A percentile compares a stretch with the other conserved stretches of the same genome.
Evolutionary conservation across 1,284 basidiomycete species (phyloP).

Genomic region (Entoloma clypeatum): DNA sequence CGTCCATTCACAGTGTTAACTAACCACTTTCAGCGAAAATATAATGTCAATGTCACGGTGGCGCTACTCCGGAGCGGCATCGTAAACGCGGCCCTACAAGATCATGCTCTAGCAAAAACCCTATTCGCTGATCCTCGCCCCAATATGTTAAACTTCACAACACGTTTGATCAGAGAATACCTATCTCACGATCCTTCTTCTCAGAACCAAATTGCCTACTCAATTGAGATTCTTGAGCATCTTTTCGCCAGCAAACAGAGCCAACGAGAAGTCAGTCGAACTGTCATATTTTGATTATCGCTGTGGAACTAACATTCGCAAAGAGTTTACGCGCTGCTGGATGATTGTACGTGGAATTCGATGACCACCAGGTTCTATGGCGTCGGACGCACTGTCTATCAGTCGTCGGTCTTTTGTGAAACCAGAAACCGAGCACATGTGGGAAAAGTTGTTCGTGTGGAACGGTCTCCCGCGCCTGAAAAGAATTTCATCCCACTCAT

Average conservation of each 20-base stretch:
- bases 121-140: constrained; percentile 78
- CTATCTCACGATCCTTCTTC: constrained; percentile 77
- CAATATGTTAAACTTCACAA: constrained; percentile 79
- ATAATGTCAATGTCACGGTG: constrained; percentile 92
- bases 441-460: constrained; percentile 69
- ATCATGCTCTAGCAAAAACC: constrained; percentile 89
- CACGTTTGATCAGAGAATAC: constrained; percentile 84
- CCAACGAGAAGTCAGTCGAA: constrained; percentile 70
- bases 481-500: constrained; percentile 98
- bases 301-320: constrained; percentile 8
- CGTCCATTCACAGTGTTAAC: constrained; percentile 3
- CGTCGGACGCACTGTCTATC: constrained; percentile 32
- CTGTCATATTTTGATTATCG: constrained; percentile 1
- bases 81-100: constrained; percentile 77
- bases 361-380: constrained; percentile 36
- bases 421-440: constrained; percentile 66
- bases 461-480: constrained; percentile 86
- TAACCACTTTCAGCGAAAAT: constrained; percentile 69
- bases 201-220: constrained; percentile 76
- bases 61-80: constrained; percentile 84
- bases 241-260: constrained; percentile 71
- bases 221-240: constrained; percentile 80
- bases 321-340: constrained; percentile 53
- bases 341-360: constrained; percentile 70
- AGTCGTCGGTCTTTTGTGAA: constrained; percentile 50